Percentiles rank a stretch among this genome's conserved stretches.
phyloP scores from a whole-genome alignment of 2,329 filamentous ascomycete species.

The Pseudopyricularia javanii region DNA sequence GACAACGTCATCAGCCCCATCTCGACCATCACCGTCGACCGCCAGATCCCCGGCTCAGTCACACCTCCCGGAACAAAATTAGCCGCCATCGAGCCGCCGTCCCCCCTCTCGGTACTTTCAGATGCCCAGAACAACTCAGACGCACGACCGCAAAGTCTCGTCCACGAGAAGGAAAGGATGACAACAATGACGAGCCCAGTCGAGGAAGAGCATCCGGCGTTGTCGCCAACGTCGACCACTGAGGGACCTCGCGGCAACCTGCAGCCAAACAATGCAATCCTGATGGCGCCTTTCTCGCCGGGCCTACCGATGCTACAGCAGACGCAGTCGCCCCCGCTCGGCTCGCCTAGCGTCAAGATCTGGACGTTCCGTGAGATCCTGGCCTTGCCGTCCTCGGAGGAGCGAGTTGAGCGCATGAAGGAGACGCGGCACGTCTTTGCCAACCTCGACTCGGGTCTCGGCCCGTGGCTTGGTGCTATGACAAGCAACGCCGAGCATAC shows the following conservation, averaged over 20 bases:
- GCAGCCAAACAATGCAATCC: constrained; percentile 6
- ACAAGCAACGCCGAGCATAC: constrained; percentile 34
- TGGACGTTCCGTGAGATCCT: constrained; percentile 67
- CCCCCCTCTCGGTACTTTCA: constrained; percentile 26
- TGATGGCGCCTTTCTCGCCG: constrained; percentile 3
- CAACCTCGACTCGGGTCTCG: constrained; percentile 62
- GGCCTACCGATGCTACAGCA: constrained; percentile 1
- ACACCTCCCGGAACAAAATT: constrained; percentile 14
- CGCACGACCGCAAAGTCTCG: constrained; percentile 20
- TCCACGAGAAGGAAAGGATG: constrained; percentile 30
- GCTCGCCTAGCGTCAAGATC: constrained; percentile 19
- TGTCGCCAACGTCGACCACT: constrained; percentile 5
- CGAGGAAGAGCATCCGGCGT: constrained; percentile 24
- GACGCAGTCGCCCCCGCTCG: background rate
- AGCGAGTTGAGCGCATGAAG: constrained; percentile 64
- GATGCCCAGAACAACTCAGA: constrained; percentile 13
- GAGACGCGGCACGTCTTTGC: constrained; percentile 61
- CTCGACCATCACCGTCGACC: constrained; percentile 12
- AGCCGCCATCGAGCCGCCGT: constrained; percentile 24
- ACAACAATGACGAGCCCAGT: constrained; percentile 20
- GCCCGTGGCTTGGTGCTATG: constrained; percentile 38
- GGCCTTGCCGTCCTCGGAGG: constrained; percentile 47
- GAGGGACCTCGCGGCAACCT: background rate
- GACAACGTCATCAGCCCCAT: background rate
- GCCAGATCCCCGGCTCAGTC: constrained; percentile 24